phyloP scores from a whole-genome alignment of 768 basidiomycete species.

The Amanita jacksonii region DNA sequence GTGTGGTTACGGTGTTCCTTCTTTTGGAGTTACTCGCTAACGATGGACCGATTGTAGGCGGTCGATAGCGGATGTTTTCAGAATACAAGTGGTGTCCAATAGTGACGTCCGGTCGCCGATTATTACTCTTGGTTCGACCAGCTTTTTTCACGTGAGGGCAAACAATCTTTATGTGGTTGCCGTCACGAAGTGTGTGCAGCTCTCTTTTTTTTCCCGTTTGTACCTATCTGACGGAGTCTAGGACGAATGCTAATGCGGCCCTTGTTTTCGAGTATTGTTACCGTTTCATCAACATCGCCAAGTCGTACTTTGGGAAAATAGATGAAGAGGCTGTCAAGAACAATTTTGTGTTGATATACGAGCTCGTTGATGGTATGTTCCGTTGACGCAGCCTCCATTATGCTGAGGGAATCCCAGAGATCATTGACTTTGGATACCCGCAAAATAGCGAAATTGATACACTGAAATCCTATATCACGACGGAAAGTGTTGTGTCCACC shows the following conservation, averaged over 20 bases:
- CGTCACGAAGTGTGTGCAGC: constrained; percentile 73
- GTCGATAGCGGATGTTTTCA: constrained; percentile 94
- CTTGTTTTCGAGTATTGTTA: constrained; percentile 98
- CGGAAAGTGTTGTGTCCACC: constrained; percentile 89
- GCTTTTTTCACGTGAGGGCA: constrained; percentile 95
- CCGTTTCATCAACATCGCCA: constrained; percentile 88
- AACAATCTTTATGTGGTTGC: constrained; percentile 95
- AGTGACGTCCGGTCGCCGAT: constrained; percentile 96
- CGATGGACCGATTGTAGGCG: constrained; percentile 42
- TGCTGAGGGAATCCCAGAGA: constrained; percentile 40
- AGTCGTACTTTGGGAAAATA: constrained; percentile 96
- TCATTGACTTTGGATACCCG: constrained; percentile 97
- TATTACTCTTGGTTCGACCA: constrained; percentile 94
- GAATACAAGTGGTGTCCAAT: constrained; percentile 98
- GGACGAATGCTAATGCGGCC: constrained; percentile 95
- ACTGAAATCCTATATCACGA: constrained; percentile 95
- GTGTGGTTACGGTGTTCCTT: constrained; percentile 34
- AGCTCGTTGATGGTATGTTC: constrained; percentile 84
- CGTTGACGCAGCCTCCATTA: neutral
- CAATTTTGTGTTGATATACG: constrained; percentile 97
- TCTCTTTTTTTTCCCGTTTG: neutral
- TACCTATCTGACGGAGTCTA: constrained; percentile 19
- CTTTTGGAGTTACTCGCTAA: constrained; percentile 7
- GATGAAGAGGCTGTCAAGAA: constrained; percentile 99
- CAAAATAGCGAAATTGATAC: constrained; percentile 99